phyloP scores from a whole-genome alignment of 2,329 filamentous ascomycete species.

The Tolypocladium cylindrosporum region DNA sequence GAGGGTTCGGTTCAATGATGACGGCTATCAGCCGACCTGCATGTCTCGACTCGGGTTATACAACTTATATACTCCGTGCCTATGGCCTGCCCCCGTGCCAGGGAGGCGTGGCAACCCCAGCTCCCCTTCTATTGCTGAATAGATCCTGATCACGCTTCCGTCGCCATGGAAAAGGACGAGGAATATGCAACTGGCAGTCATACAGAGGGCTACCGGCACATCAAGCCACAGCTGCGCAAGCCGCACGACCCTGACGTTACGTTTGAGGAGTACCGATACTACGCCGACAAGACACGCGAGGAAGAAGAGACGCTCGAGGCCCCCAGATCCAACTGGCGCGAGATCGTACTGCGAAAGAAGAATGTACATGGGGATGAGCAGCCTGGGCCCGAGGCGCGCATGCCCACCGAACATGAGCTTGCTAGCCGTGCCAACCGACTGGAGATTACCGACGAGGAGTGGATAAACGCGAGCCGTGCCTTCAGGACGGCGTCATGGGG shows the following conservation, averaged over 20 bases:
- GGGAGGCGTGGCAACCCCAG: not conserved
- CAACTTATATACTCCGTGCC: not conserved
- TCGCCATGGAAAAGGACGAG: not conserved
- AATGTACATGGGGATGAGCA: not conserved
- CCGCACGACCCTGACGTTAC: constrained; percentile 12
- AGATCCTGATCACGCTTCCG: not conserved
- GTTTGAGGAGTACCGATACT: constrained; percentile 17
- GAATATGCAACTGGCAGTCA: not conserved
- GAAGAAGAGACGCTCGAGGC: constrained; percentile 8
- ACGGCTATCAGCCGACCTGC: not conserved
- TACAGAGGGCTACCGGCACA: not conserved
- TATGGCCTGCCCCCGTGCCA: too few relatives aligned
- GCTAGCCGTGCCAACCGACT: not conserved
- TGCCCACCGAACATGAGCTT: constrained; percentile 1
- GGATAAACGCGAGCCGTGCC: constrained; percentile 27
- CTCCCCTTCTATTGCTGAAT: not conserved
- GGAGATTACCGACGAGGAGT: constrained; percentile 25
- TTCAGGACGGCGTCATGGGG: constrained; percentile 5
- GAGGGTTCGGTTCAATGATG: not conserved
- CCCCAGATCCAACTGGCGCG: constrained; percentile 3
- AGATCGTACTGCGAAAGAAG: constrained; percentile 1
- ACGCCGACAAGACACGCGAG: constrained; percentile 12
- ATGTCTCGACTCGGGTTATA: not conserved
- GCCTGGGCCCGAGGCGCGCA: not conserved
- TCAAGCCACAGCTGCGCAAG: constrained; percentile 5